phyloP scores from a whole-genome alignment of 129 eudicot species.

The Tagetes erecta region DNA sequence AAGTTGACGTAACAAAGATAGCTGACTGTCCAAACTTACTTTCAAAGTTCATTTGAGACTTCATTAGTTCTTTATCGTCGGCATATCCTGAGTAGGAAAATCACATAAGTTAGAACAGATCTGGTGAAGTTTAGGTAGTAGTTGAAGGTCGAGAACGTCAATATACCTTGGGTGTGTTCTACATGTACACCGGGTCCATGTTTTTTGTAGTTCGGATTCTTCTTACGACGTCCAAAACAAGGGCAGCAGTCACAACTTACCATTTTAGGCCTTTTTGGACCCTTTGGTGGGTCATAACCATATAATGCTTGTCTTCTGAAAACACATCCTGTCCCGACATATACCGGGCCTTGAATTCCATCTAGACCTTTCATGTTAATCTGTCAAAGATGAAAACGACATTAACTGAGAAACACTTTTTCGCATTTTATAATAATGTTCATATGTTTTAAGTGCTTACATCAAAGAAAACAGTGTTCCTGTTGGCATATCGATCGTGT shows the following conservation, averaged over 20 bases:
- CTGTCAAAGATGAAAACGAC: conserved; percentile 40
- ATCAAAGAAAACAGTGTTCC: conserved; percentile 97
- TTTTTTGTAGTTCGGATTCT: conserved; percentile 57
- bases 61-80: conserved; percentile 76
- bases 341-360: conserved; percentile 98
- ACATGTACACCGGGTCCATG: conserved; percentile 56
- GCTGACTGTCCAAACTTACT: conserved; percentile 95
- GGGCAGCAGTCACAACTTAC: conserved; percentile 98
- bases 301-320: conserved; percentile 96
- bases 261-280: conserved; percentile 96
- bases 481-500: conserved; percentile 89
- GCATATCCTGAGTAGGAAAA: conserved; percentile 52
- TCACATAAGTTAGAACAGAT: neutral
- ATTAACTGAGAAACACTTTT: neutral
- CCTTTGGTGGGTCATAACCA: conserved; percentile 95
- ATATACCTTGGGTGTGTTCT: conserved; percentile 65
- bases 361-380: conserved; percentile 98
- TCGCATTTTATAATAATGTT: neutral
- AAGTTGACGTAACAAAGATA: conserved; percentile 87
- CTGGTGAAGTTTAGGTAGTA: conserved; percentile 16
- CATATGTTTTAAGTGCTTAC: conserved; percentile 52
- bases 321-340: conserved; percentile 98
- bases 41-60: conserved; percentile 94
- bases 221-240: conserved; percentile 92
- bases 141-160: conserved; percentile 26